phyloP scores from a whole-genome alignment of 805 yeast genomes.

The Sugiyamaella chiloensis region DNA sequence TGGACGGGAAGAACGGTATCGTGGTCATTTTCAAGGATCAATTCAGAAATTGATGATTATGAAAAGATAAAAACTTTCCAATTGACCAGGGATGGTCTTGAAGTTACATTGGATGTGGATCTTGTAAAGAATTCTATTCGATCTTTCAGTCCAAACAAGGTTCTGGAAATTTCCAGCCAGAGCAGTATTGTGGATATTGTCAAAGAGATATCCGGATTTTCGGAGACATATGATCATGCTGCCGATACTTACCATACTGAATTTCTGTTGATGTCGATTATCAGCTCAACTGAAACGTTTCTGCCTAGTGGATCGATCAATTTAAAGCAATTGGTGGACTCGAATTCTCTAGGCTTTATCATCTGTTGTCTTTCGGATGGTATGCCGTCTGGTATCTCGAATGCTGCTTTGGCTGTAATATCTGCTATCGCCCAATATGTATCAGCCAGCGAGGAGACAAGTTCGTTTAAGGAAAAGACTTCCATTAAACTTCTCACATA shows the following conservation, averaged over 20 bases:
- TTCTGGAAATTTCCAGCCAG: background rate
- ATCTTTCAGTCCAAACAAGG: conserved; percentile 29
- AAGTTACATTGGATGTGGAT: conserved; percentile 46
- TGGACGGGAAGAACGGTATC: conserved; percentile 63
- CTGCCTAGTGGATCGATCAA: conserved; percentile 41
- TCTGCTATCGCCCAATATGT: conserved; percentile 5
- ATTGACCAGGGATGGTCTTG: conserved; percentile 44
- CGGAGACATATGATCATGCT: background rate
- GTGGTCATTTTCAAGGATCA: conserved; percentile 55
- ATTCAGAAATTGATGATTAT: conserved; percentile 43
- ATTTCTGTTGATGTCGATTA: conserved; percentile 57
- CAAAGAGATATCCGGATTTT: conserved; percentile 5
- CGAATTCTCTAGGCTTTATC: conserved; percentile 51
- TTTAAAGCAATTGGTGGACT: conserved; percentile 54
- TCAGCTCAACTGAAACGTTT: conserved; percentile 49
- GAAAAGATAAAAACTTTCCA: conserved; percentile 50
- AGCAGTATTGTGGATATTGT: background rate
- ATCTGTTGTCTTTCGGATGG: conserved; percentile 29
- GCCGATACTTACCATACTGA: conserved; percentile 53
- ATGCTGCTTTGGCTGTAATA: conserved; percentile 5
- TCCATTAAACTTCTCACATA: conserved; percentile 41
- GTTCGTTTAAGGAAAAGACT: conserved; percentile 52
- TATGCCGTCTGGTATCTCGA: background rate
- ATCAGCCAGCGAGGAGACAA: conserved; percentile 34
- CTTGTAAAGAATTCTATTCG: conserved; percentile 44